These are phyloP conservation scores for Chloranthus sessilifolius DNA, from an alignment of 164 flowering plant genomes.

Conservation along the genomic window DNA sequence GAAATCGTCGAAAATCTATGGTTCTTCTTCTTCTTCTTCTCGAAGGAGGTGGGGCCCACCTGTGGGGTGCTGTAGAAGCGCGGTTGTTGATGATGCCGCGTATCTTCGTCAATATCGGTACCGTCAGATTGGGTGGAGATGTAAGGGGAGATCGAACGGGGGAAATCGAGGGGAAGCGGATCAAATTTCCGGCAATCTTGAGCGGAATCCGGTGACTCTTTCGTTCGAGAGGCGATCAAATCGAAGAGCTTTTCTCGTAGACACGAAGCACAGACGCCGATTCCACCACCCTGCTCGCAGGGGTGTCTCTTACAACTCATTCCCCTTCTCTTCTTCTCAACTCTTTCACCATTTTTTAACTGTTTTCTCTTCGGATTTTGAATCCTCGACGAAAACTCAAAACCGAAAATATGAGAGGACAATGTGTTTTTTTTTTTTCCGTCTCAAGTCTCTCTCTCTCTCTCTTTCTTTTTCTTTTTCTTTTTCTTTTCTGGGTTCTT, in stretches of 20 bases:
- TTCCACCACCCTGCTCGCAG: slow-evolving; percentile 46
- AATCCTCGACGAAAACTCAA: too few relatives aligned
- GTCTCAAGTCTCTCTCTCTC: too few relatives aligned
- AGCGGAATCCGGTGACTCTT: slow-evolving; percentile 5
- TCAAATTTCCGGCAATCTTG: slow-evolving; percentile 30
- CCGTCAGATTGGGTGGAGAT: slow-evolving; percentile 48
- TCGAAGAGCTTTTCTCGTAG: slow-evolving; percentile 74
- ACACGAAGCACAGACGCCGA: slow-evolving; percentile 91
- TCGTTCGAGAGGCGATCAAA: slow-evolving; percentile 49
- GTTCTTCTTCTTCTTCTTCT: slow-evolving; percentile 5
- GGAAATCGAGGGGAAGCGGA: slow-evolving; percentile 36
- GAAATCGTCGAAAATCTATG: slow-evolving; percentile 16
- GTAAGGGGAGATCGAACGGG: slow-evolving; percentile 87
- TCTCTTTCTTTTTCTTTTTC: too few relatives aligned
- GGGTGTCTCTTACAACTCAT: slow-evolving; percentile 84
- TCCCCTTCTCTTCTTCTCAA: neutral
- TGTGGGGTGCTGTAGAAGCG: slow-evolving; percentile 76
- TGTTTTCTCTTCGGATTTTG: too few relatives aligned
- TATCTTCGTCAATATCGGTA: slow-evolving; percentile 4
- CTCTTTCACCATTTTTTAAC: too few relatives aligned
- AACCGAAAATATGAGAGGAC: too few relatives aligned
- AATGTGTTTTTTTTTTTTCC: too few relatives aligned
- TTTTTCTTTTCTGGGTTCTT: too few relatives aligned
- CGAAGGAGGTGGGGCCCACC: slow-evolving; percentile 34
- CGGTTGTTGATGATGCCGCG: slow-evolving; percentile 15